A percentile compares a stretch with the other conserved stretches of the same genome.
Evolutionary conservation across 129 eudicot genomes (phyloP).

Genomic region (Helianthus annuus): DNA sequence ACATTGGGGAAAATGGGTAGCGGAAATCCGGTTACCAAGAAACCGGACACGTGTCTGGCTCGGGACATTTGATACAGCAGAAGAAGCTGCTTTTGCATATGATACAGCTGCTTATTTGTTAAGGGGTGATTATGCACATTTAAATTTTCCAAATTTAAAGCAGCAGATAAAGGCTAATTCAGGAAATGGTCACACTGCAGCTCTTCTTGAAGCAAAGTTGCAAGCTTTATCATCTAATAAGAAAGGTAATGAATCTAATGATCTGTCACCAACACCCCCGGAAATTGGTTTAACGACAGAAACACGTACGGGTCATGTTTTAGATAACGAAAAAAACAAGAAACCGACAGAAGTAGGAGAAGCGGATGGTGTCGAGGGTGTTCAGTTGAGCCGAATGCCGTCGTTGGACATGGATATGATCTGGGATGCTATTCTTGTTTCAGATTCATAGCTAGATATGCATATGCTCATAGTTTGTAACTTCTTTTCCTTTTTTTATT

Average conservation of each 20-base stretch:
- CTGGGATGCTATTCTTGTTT: slow-evolving; percentile 86
- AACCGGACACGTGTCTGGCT: slow-evolving; percentile 90
- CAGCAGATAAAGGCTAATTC: slow-evolving; percentile 57
- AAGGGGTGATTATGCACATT: slow-evolving; percentile 73
- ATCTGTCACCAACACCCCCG: slow-evolving; percentile 26
- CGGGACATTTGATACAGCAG: slow-evolving; percentile 90
- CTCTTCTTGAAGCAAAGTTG: slow-evolving; percentile 85
- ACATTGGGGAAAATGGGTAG: slow-evolving; percentile 99
- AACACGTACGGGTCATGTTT: slow-evolving; percentile 6
- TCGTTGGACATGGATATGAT: slow-evolving; percentile 93
- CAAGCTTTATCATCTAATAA: slow-evolving; percentile 45
- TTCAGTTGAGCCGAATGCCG: slow-evolving; percentile 92
- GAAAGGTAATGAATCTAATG: slow-evolving; percentile 24
- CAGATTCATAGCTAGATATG: slow-evolving; percentile 52
- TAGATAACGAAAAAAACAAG: slow-evolving; percentile 27
- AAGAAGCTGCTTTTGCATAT: slow-evolving; percentile 91
- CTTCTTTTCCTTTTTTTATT: not conserved
- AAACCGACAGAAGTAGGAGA: slow-evolving; percentile 24
- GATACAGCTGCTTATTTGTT: slow-evolving; percentile 82
- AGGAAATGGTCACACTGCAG: slow-evolving; percentile 51
- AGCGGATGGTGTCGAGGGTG: slow-evolving; percentile 53
- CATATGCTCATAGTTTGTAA: slow-evolving; percentile 29
- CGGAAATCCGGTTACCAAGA: slow-evolving; percentile 81
- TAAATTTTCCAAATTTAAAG: slow-evolving; percentile 71
- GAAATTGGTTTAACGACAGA: slow-evolving; percentile 5